phyloP scores from a whole-genome alignment of 139 green algal species.

The Auxenochlorella protothecoides region DNA sequence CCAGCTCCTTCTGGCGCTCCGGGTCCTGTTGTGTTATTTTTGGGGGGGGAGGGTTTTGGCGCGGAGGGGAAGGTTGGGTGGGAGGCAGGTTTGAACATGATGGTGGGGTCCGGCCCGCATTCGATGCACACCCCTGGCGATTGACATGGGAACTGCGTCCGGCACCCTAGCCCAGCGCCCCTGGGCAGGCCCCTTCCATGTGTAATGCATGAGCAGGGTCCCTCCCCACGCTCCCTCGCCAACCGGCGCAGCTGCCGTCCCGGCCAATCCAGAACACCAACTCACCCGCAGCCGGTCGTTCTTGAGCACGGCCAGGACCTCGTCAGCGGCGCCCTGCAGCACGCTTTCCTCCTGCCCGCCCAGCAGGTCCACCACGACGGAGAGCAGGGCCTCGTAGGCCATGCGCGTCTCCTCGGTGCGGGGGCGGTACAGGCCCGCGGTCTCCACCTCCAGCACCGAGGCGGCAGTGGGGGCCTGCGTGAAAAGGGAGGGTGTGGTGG shows the following conservation, averaged over 20 bases:
- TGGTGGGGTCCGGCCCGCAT: no score
- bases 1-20: constrained; percentile 59
- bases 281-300: constrained; percentile 48
- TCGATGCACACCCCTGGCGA: no score
- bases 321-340: constrained; percentile 87
- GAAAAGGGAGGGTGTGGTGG: background rate
- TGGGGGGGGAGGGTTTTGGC: no score
- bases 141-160: no score
- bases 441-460: constrained; percentile 72
- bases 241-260: no score
- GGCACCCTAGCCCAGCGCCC: no score
- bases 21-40: constrained; percentile 35
- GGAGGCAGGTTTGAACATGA: no score
- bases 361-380: constrained; percentile 70
- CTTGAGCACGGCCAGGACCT: constrained; percentile 90
- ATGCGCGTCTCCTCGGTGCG: constrained; percentile 76
- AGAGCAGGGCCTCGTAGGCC: constrained; percentile 89
- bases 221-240: no score
- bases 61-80: no score
- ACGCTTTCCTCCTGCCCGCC: constrained; percentile 88
- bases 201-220: no score
- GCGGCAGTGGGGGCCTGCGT: constrained; percentile 12
- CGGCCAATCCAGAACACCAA: no score
- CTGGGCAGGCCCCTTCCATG: no score
- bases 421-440: constrained; percentile 57